These are phyloP conservation scores for Hypoxylon sp. DNA, from an alignment of 2,329 filamentous ascomycete species.

Conservation along the genomic window DNA sequence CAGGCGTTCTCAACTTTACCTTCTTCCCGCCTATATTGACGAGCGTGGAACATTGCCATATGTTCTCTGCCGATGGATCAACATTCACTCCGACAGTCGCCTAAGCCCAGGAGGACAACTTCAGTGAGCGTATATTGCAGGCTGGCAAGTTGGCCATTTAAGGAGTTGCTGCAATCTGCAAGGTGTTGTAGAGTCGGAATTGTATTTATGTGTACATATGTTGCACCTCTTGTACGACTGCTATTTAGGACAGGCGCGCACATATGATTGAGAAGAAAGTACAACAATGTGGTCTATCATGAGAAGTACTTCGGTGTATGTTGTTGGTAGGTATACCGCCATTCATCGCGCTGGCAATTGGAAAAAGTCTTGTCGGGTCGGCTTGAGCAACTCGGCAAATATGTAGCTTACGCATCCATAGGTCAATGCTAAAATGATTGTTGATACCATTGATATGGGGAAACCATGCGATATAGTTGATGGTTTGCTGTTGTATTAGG, in stretches of 20 bases:
- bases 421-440: conserved; percentile 22
- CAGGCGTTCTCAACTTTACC: conserved; percentile 19
- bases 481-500: too few relatives aligned
- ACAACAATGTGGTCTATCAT: conserved; percentile 9
- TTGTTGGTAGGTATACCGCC: conserved; percentile 7
- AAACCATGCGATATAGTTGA: neutral
- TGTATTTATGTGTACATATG: conserved; percentile 34
- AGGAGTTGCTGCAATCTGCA: conserved; percentile 10
- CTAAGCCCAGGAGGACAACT: neutral
- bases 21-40: conserved; percentile 19
- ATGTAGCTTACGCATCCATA: conserved; percentile 5
- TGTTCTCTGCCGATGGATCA: neutral
- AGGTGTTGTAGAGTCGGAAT: conserved; percentile 16
- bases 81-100: neutral
- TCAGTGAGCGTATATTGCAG: neutral
- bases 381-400: conserved; percentile 15
- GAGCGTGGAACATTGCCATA: conserved; percentile 9
- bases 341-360: conserved; percentile 10
- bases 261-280: conserved; percentile 18
- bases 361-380: conserved; percentile 5
- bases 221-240: conserved; percentile 19
- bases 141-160: neutral
- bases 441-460: conserved; percentile 14
- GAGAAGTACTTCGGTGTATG: conserved; percentile 7
- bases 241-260: conserved; percentile 4